Evolutionary conservation across 257 asterid species (phyloP), one percentile per base, ranked within the genome.

Genomic region (Eucommia ulmoides): DNA sequence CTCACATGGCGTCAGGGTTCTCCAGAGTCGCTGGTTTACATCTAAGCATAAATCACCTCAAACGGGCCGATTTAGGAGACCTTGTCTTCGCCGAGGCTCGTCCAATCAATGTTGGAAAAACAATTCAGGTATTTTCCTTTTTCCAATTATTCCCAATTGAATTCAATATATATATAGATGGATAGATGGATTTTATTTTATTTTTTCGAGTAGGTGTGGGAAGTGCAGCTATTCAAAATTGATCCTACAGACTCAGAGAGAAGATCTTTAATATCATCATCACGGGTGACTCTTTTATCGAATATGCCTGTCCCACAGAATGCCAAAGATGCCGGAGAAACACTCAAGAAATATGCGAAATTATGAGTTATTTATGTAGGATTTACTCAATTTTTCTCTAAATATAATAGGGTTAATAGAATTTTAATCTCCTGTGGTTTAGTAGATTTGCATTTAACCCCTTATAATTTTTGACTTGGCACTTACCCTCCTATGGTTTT

Each of bases 211-310:
- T 68, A 73, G 81, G 78, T 88, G 1, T 84, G 95, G 95, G 93
- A 80, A 62, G 95, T 84, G 45, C 50, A 62, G 19, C 62, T 88
- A 3, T 83, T 71, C 65, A 88, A 81, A 62, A 19, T 50, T n/a
- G 75, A 72, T 41, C 56, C 77, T 17, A 45, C 68, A 8, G 58
- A 63, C 1, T 15, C 60, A 0, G 80, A 70, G 51, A 51, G 7
- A 1, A 77, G 57, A 52, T 45, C 66, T 9, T 38, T 79, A 81
- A 64, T 81, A 33, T 64, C 97, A 25, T 75, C 95, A 1, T 65
- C 97, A 24, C 77, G 95, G 55, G 84, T 84, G 45, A 84, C 94
- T 22, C 75, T 88, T 45, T 45, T 81, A n/a, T 73, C 72, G 49
- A 81, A 84, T 70, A 26, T 81, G 79, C 73, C 80, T 26, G 82